phyloP scores from a whole-genome alignment of 257 asterid species.

The Fraxinus pennsylvanica region DNA sequence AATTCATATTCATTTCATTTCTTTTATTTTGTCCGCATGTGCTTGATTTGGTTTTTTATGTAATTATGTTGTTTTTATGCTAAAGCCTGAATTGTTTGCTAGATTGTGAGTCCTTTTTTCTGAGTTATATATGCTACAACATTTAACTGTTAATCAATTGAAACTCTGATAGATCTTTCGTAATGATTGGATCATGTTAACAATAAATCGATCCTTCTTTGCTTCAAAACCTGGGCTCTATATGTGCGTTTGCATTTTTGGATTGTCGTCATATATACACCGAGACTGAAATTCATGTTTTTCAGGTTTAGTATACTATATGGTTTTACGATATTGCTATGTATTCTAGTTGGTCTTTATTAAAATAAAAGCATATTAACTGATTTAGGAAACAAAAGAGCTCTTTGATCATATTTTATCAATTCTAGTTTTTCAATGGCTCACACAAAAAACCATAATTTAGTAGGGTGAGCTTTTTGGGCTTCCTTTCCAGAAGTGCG shows the following conservation, averaged over 20 bases:
- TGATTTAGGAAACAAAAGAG: background rate
- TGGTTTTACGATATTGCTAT: background rate
- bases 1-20: background rate
- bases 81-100: background rate
- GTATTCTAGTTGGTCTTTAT: background rate
- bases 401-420: background rate
- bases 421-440: background rate
- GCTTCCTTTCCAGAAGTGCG: background rate
- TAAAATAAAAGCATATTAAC: background rate
- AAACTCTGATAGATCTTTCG: background rate
- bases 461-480: background rate
- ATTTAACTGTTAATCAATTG: background rate
- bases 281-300: background rate
- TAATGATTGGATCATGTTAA: background rate
- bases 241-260: too few relatives aligned
- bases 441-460: background rate
- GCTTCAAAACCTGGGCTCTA: background rate
- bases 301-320: background rate
- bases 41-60: background rate
- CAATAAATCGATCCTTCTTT: background rate
- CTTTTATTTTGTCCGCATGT: background rate
- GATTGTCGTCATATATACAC: too few relatives aligned
- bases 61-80: background rate
- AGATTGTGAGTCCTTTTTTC: background rate
- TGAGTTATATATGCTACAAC: background rate